These are phyloP conservation scores for Penicillium digitatum DNA, from an alignment of 2,329 filamentous ascomycete species.

Conservation along the genomic window DNA sequence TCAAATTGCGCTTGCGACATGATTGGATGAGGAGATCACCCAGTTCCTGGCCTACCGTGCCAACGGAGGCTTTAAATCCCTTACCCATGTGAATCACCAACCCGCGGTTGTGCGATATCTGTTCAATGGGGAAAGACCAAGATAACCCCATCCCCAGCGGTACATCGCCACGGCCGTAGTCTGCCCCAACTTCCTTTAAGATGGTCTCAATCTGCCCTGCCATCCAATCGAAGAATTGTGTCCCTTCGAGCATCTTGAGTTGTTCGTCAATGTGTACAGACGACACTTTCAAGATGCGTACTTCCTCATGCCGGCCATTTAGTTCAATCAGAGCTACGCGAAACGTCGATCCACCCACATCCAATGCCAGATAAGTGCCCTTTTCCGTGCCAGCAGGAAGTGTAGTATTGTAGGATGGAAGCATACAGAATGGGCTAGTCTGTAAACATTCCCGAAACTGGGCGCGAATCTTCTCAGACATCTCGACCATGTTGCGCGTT, in stretches of 20 bases:
- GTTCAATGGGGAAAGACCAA: slow-evolving; percentile 65
- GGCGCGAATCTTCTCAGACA: slow-evolving; percentile 45
- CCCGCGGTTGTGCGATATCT: slow-evolving; percentile 58
- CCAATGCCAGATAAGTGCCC: slow-evolving; percentile 59
- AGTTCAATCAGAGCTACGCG: slow-evolving; percentile 59
- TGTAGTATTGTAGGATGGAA: slow-evolving; percentile 61
- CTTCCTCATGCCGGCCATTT: slow-evolving; percentile 45
- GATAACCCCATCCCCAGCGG: slow-evolving; percentile 58
- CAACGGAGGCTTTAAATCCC: slow-evolving; percentile 59
- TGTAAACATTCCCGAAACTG: slow-evolving; percentile 55
- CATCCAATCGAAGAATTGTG: slow-evolving; percentile 65
- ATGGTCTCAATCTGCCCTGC: slow-evolving; percentile 56
- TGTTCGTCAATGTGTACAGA: slow-evolving; percentile 55
- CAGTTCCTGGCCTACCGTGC: slow-evolving; percentile 57
- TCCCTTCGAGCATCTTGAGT: slow-evolving; percentile 53
- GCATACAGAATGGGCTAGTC: slow-evolving; percentile 58
- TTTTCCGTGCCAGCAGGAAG: slow-evolving; percentile 57
- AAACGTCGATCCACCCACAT: slow-evolving; percentile 65
- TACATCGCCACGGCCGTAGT: slow-evolving; percentile 36
- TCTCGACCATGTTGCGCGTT: slow-evolving; percentile 37
- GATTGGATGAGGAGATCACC: slow-evolving; percentile 57
- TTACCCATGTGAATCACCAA: slow-evolving; percentile 62
- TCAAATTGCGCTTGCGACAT: slow-evolving; percentile 52
- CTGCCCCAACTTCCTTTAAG: slow-evolving; percentile 43
- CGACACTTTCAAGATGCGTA: slow-evolving; percentile 55